Evolutionary conservation across 139 green algal species (phyloP), one percentile per base, ranked within the genome.

Genomic region (Chlorella vulgaris): DNA sequence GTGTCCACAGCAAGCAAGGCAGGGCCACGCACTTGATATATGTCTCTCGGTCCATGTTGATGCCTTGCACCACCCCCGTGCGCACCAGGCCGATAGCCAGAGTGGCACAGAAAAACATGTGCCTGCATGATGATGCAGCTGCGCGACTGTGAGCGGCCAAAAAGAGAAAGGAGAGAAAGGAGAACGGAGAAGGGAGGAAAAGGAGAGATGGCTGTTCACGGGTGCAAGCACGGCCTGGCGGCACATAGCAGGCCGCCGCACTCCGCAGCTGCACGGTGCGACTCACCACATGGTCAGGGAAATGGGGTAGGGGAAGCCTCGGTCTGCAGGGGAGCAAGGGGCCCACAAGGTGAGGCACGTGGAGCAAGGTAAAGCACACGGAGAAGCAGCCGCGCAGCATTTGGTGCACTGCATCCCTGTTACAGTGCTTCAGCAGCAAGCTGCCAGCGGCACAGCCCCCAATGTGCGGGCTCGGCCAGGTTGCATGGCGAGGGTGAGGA

Each of bases 261-360:
- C 26, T 6, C 3, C 13, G 28, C 33, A 50, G 63, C 63, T 8
- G 29, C n/a, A n/a, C 31, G 66, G n/a, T 40, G n/a, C 68, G 28
- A n/a, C 81, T 1, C 66, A 83, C 76, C 85, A 86, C 80, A 86
- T 80, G 1, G 94, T 97, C 7, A 98, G 73, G 0, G 94, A 80
- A 53, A 98, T 94, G 35, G 95, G 95, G 83, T 94, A 98, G 0
- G 93, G 95, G 81, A 98, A 98, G 29, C 92, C 92, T 26, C 22
- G 15, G 8, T 75, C 47, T 55, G n/a, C n/a, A n/a, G n/a, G n/a
- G n/a, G n/a, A n/a, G n/a, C n/a, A n/a, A n/a, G n/a, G n/a, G n/a
- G n/a, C n/a, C n/a, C n/a, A n/a, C n/a, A n/a, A n/a, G n/a, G 47
- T 70, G 63, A 42, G 31, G 31, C 24, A 29, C 8, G 60, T 8